Evolutionary conservation across 495 filamentous ascomycete species (phyloP).

Genomic region (Chaetomium fimeti): DNA sequence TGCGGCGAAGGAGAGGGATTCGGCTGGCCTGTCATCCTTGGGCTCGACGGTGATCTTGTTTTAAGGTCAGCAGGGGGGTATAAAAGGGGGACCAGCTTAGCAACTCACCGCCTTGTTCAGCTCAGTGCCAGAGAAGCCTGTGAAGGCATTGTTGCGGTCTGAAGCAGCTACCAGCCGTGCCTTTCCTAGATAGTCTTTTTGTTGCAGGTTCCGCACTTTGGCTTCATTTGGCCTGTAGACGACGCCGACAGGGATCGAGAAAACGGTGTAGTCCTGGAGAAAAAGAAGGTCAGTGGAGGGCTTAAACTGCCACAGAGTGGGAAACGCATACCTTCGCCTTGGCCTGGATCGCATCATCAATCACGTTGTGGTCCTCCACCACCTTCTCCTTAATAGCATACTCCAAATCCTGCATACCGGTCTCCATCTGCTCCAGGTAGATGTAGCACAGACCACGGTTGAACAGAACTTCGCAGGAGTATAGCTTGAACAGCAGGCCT

Average conservation of each 20-base stretch:
- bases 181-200: slow-evolving; percentile 95
- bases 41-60: slow-evolving; percentile 29
- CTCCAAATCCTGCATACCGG: slow-evolving; percentile 85
- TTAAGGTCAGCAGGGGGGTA: slow-evolving; percentile 28
- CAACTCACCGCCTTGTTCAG: slow-evolving; percentile 57
- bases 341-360: slow-evolving; percentile 92
- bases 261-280: slow-evolving; percentile 89
- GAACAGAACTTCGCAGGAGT: slow-evolving; percentile 97
- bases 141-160: slow-evolving; percentile 71
- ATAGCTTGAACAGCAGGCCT: slow-evolving; percentile 92
- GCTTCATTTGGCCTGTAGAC: slow-evolving; percentile 94
- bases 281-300: slow-evolving; percentile 30
- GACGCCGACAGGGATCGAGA: slow-evolving; percentile 95
- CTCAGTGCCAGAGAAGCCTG: slow-evolving; percentile 72
- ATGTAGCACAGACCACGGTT: slow-evolving; percentile 98
- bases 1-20: slow-evolving; percentile 84
- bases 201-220: slow-evolving; percentile 96
- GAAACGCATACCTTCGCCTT: slow-evolving; percentile 72
- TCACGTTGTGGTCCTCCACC: slow-evolving; percentile 92
- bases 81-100: neutral
- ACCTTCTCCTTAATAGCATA: slow-evolving; percentile 96
- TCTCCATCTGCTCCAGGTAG: slow-evolving; percentile 85
- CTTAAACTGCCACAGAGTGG: neutral
- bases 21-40: slow-evolving; percentile 71
- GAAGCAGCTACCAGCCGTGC: slow-evolving; percentile 90